Evolutionary conservation across 345 rosid species (phyloP).

Genomic region (Acer saccharum): DNA sequence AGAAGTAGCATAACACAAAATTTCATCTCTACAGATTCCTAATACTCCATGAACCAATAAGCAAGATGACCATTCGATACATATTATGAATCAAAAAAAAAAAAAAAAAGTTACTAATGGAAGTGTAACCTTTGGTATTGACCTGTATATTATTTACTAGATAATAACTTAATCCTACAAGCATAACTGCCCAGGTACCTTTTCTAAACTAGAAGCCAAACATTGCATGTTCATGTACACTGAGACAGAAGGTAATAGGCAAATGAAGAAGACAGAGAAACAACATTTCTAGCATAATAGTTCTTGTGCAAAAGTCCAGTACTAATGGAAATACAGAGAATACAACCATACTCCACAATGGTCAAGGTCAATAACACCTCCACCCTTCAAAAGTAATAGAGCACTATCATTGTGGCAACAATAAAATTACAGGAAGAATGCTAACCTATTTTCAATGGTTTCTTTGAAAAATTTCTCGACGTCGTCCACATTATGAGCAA

Average conservation of each 20-base stretch:
- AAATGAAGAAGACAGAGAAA: neutral
- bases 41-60: neutral
- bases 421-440: slow-evolving; percentile 22
- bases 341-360: neutral
- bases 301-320: neutral
- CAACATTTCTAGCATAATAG: neutral
- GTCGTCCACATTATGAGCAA: slow-evolving; percentile 61
- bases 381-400: neutral
- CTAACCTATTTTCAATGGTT: slow-evolving; percentile 85
- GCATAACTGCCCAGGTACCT: neutral
- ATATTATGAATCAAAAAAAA: neutral
- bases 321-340: neutral
- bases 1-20: neutral
- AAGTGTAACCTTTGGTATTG: neutral
- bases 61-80: neutral
- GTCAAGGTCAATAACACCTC: neutral
- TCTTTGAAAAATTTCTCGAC: slow-evolving; percentile 82
- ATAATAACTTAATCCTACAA: neutral
- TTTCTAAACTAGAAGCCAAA: neutral
- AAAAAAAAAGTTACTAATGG: neutral
- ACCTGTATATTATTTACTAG: neutral
- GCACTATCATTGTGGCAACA: neutral
- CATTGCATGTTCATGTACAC: neutral
- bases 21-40: neutral
- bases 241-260: neutral